Evolutionary conservation across 345 rosid species (phyloP).

Genomic region (Garcia nutans): DNA sequence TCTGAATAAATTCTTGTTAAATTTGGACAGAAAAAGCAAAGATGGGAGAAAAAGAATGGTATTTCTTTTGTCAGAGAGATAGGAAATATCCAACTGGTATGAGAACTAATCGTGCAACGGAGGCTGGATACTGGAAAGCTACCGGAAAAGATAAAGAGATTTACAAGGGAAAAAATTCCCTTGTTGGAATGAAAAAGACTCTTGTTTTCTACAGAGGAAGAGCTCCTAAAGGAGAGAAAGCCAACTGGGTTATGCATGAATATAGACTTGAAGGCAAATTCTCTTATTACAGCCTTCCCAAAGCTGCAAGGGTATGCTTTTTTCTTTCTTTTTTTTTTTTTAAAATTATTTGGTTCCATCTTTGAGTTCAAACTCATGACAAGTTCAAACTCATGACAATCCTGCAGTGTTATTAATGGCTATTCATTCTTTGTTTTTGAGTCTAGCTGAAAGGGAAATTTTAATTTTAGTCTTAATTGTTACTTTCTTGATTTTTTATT

Average conservation of each 20-base stretch:
- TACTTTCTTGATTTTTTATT: neutral
- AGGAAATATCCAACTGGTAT: slow-evolving; percentile 95
- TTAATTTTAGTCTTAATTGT: neutral
- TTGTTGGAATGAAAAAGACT: slow-evolving; percentile 98
- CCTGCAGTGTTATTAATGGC: too few relatives aligned
- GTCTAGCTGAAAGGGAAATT: slow-evolving; percentile 1
- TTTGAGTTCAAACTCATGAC: too few relatives aligned
- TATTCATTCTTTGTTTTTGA: neutral
- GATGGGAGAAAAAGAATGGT: slow-evolving; percentile 96
- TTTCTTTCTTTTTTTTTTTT: neutral
- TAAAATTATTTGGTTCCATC: neutral
- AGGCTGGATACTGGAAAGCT: slow-evolving; percentile 95
- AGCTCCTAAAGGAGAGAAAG: slow-evolving; percentile 97
- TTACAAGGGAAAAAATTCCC: slow-evolving; percentile 56
- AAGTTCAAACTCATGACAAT: too few relatives aligned
- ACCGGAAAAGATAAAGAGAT: slow-evolving; percentile 95
- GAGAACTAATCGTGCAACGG: slow-evolving; percentile 94
- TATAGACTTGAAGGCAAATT: slow-evolving; percentile 83
- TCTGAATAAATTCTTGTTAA: neutral
- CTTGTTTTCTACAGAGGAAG: slow-evolving; percentile 93
- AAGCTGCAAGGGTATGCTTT: slow-evolving; percentile 53
- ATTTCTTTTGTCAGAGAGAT: slow-evolving; percentile 91
- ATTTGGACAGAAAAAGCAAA: slow-evolving; percentile 68
- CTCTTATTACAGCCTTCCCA: slow-evolving; percentile 68
- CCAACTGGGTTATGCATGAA: slow-evolving; percentile 98